Percentiles rank a stretch among this genome's conserved stretches.
phyloP scores from a whole-genome alignment of 139 green algal genomes.

The Chlorella ohadii region DNA sequence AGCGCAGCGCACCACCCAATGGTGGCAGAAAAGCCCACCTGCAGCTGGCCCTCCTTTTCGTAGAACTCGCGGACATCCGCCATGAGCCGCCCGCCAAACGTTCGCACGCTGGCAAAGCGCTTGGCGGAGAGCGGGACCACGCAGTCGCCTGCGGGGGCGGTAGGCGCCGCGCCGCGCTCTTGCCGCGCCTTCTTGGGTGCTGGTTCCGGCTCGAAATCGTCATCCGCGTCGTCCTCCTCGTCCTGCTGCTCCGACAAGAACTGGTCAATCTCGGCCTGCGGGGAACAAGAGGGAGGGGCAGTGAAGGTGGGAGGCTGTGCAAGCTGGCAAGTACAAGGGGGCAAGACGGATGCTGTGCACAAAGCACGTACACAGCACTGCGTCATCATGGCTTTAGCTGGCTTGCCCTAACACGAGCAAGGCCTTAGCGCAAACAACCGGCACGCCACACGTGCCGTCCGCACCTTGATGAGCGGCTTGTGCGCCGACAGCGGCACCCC shows the following conservation, averaged over 20 bases:
- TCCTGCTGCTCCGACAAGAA: conserved; percentile 33
- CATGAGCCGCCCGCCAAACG: conserved; percentile 38
- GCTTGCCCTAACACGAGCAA: no score
- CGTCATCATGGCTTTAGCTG: no score
- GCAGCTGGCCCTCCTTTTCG: conserved; percentile 46
- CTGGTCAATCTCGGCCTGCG: conserved; percentile 37
- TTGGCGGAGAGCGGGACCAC: conserved; percentile 23
- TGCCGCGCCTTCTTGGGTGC: not conserved
- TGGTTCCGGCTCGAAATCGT: not conserved
- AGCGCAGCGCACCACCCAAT: not conserved
- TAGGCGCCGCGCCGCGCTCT: not conserved
- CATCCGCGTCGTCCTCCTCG: not conserved
- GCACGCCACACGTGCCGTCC: not conserved
- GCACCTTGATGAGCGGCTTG: conserved; percentile 45
- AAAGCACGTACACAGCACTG: no score
- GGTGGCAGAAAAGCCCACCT: not conserved
- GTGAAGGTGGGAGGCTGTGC: no score
- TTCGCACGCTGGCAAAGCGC: conserved; percentile 42
- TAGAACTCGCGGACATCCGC: conserved; percentile 69
- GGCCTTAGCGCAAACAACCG: no score
- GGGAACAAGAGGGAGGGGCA: no score
- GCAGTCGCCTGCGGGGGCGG: not conserved
- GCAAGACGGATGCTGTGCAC: not conserved
- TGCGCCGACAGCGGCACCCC: conserved; percentile 3
- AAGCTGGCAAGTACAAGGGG: not conserved